Conservation (phyloP, 2,329 filamentous ascomycete genomes). For the Hypoxylon sp. region DNA sequence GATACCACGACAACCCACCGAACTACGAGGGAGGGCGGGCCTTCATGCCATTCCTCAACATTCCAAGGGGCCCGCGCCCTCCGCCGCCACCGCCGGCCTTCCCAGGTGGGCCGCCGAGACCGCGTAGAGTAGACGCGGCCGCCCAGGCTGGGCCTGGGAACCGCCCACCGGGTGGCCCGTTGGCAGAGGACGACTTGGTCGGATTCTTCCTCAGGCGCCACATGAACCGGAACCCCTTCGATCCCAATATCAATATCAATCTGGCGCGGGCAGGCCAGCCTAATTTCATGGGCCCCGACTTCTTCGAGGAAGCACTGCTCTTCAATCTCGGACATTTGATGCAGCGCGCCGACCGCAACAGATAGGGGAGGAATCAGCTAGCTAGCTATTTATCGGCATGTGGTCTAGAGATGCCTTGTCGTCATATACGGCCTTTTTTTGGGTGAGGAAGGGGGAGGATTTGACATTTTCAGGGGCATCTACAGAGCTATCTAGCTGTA, state of each 20-base stretch:
- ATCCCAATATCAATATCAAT: conserved; percentile 14
- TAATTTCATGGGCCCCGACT: conserved; percentile 7
- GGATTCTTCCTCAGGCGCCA: conserved; percentile 14
- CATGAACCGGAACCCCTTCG: conserved; percentile 14
- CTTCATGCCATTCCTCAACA: conserved; percentile 39
- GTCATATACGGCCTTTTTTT: neutral
- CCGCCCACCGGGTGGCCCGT: neutral
- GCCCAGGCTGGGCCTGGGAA: neutral
- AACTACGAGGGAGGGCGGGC: conserved; percentile 46
- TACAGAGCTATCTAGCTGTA: neutral
- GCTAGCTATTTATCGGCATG: neutral
- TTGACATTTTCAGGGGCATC: too few relatives aligned
- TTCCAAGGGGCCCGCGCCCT: neutral
- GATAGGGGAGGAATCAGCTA: neutral
- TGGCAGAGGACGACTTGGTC: conserved; percentile 4
- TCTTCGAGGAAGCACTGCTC: conserved; percentile 21
- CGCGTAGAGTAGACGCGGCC: neutral
- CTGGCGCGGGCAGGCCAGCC: neutral
- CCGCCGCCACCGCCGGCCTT: conserved; percentile 4
- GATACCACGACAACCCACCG: conserved; percentile 43
- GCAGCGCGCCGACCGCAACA: conserved; percentile 14
- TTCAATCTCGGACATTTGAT: conserved; percentile 30
- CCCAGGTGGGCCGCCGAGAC: conserved; percentile 3
- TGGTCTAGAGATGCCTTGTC: neutral
- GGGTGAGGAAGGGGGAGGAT: neutral